These are phyloP conservation scores for Oryza nivara DNA, from an alignment of 176 grass and related monocot genomes.

Conservation along the genomic window DNA sequence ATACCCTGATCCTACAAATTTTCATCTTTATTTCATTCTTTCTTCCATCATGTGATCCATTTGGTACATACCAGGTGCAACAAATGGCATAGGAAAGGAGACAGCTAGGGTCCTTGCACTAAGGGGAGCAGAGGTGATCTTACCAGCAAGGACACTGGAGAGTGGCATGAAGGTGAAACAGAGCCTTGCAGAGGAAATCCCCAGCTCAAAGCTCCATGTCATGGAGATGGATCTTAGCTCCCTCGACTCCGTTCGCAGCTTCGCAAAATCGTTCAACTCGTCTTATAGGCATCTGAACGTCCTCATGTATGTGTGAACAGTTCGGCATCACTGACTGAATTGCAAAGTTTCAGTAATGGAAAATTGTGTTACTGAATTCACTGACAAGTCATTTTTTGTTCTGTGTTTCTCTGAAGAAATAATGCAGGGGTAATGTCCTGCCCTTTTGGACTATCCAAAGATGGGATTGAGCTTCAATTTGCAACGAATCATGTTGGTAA, in stretches of 20 bases:
- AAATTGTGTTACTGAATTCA: background rate
- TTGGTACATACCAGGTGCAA: conserved; percentile 51
- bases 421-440: conserved; percentile 76
- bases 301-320: conserved; percentile 56
- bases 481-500: conserved; percentile 70
- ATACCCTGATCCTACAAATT: background rate
- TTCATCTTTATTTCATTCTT: background rate
- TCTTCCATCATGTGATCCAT: background rate
- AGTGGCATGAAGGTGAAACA: conserved; percentile 67
- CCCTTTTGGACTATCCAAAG: conserved; percentile 59
- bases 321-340: background rate
- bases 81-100: conserved; percentile 81
- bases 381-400: background rate
- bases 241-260: conserved; percentile 61
- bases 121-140: conserved; percentile 71
- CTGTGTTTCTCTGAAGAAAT: conserved; percentile 53
- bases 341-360: background rate
- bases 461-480: conserved; percentile 74
- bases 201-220: conserved; percentile 53
- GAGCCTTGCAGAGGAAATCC: conserved; percentile 54
- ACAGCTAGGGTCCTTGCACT: conserved; percentile 71
- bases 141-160: conserved; percentile 61
- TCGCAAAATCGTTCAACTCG: conserved; percentile 49
- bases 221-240: conserved; percentile 87
- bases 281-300: conserved; percentile 66